Evolutionary conservation across 352 stramenopile species (phyloP).

Genomic region (Peronospora belbahrii): DNA sequence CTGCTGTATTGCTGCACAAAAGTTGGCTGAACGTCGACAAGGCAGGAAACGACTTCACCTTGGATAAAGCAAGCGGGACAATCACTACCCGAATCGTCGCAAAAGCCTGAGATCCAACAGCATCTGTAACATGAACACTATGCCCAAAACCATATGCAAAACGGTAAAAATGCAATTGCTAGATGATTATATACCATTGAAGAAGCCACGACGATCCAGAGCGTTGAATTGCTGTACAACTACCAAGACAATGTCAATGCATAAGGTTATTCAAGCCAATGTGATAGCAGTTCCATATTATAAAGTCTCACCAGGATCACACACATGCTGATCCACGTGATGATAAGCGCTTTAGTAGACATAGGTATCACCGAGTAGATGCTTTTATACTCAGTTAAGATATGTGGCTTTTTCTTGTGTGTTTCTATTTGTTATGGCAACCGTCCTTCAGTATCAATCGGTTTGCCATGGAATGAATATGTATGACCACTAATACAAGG

Average conservation of each 20-base stretch:
- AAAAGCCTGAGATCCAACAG: slow-evolving; percentile 30
- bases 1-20: slow-evolving; percentile 66
- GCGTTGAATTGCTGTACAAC: slow-evolving; percentile 47
- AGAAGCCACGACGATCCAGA: slow-evolving; percentile 60
- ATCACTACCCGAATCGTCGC: slow-evolving; percentile 33
- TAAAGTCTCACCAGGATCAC: slow-evolving; percentile 43
- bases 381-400: background rate
- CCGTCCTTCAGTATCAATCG: background rate
- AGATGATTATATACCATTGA: background rate
- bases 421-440: slow-evolving; percentile 5
- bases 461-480: background rate
- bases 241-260: slow-evolving; percentile 12
- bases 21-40: slow-evolving; percentile 41
- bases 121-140: background rate
- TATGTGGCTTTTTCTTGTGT: slow-evolving; percentile 8
- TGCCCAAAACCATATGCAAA: background rate
- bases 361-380: slow-evolving; percentile 17
- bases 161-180: background rate
- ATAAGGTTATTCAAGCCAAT: slow-evolving; percentile 5
- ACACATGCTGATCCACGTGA: slow-evolving; percentile 58
- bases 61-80: slow-evolving; percentile 28
- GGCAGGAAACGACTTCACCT: slow-evolving; percentile 38
- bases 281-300: background rate
- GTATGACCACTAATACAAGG: slow-evolving; percentile 4
- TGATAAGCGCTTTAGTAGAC: slow-evolving; percentile 48